phyloP scores from a whole-genome alignment of 257 asterid genomes.

The Ophiorrhiza pumila region DNA sequence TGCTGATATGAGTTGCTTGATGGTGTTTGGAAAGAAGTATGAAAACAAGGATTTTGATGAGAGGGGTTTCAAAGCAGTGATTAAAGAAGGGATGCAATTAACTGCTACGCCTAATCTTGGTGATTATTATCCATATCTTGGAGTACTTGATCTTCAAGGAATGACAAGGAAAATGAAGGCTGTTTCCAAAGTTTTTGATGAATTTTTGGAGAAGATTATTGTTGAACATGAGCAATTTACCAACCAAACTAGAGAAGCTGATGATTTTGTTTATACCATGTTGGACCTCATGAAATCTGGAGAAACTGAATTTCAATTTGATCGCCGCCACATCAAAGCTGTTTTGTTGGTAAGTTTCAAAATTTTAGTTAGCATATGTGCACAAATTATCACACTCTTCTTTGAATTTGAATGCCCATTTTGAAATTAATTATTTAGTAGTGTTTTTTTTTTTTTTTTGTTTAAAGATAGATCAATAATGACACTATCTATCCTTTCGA shows the following conservation, averaged over 20 bases:
- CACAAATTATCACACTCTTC: background rate
- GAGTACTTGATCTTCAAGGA: slow-evolving; percentile 24
- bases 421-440: too few relatives aligned
- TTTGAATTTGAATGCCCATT: too few relatives aligned
- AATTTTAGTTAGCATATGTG: too few relatives aligned
- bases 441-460: too few relatives aligned
- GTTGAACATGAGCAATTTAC: background rate
- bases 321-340: slow-evolving; percentile 26
- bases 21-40: slow-evolving; percentile 54
- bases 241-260: background rate
- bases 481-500: too few relatives aligned
- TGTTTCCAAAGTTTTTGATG: slow-evolving; percentile 19
- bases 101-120: slow-evolving; percentile 47
- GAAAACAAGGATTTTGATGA: slow-evolving; percentile 41
- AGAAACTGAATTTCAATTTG: slow-evolving; percentile 18
- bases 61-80: slow-evolving; percentile 46
- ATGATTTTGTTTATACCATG: slow-evolving; percentile 18
- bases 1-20: slow-evolving; percentile 44
- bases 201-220: slow-evolving; percentile 4
- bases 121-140: slow-evolving; percentile 41
- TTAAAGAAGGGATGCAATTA: slow-evolving; percentile 39
- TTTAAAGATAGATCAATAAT: too few relatives aligned
- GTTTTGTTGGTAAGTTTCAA: slow-evolving; percentile 24
- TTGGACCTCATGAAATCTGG: slow-evolving; percentile 13
- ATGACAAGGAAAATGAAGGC: background rate